These are phyloP conservation scores for Borovskyia barvae DNA, from an alignment of 208 protist genomes.

Conservation along the genomic window DNA sequence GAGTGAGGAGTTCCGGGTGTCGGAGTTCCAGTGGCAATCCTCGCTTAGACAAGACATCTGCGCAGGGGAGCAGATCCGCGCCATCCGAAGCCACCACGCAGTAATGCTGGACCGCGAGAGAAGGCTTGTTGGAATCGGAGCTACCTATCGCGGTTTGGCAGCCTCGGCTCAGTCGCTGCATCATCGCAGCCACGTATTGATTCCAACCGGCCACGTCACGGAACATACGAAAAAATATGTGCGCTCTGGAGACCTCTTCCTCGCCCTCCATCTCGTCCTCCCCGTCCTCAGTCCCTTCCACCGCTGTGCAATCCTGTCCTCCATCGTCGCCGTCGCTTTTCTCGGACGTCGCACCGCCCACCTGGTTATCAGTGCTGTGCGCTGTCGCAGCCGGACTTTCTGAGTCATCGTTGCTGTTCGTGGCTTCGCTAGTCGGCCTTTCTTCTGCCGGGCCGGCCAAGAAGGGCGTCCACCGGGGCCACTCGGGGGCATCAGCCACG, in stretches of 20 bases:
- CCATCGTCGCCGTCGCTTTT: neutral
- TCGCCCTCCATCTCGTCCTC: slow-evolving; percentile 26
- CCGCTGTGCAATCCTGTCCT: neutral
- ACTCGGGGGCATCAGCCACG: neutral
- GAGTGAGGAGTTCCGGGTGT: slow-evolving; percentile 51
- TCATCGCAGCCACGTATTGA: slow-evolving; percentile 53
- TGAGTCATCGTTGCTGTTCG: neutral
- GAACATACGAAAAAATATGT: slow-evolving; percentile 81
- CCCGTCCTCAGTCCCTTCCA: slow-evolving; percentile 5
- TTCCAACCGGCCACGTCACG: slow-evolving; percentile 73
- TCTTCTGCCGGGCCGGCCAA: slow-evolving; percentile 5
- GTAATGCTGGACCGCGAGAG: slow-evolving; percentile 35
- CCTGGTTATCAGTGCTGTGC: no score
- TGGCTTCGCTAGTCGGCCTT: neutral
- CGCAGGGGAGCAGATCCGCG: slow-evolving; percentile 44
- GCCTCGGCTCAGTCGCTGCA: slow-evolving; percentile 17
- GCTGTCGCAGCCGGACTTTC: neutral
- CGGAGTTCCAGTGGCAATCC: slow-evolving; percentile 73
- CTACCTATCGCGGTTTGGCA: neutral
- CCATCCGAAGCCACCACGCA: slow-evolving; percentile 71
- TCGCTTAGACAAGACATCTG: slow-evolving; percentile 52
- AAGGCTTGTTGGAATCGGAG: slow-evolving; percentile 22
- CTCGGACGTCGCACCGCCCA: neutral
- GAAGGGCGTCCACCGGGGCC: slow-evolving; percentile 34
- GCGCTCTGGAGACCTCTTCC: slow-evolving; percentile 12